A percentile compares a stretch with the other conserved stretches of the same genome.
Evolutionary conservation across 2,329 filamentous ascomycete genomes (phyloP).

Genomic region (Aspergillus sp.): DNA sequence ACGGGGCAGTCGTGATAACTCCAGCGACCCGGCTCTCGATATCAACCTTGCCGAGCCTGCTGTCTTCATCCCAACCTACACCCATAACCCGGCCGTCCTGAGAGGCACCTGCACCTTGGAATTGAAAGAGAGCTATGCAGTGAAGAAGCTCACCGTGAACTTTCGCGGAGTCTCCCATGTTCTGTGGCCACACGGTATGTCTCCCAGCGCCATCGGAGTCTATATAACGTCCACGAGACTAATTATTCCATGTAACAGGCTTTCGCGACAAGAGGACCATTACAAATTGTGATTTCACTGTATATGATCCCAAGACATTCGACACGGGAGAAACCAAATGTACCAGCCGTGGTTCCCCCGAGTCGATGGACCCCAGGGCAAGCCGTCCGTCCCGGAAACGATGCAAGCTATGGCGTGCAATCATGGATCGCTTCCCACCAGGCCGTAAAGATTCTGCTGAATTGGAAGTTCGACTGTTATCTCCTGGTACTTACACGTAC

Average conservation of each 20-base stretch:
- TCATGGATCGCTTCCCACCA: constrained; percentile 1
- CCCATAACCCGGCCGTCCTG: constrained; percentile 14
- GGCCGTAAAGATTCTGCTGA: background rate
- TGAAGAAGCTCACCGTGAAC: constrained; percentile 10
- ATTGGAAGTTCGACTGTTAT: background rate
- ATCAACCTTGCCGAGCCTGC: constrained; percentile 12
- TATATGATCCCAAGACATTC: constrained; percentile 4
- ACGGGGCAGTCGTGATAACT: constrained; percentile 1
- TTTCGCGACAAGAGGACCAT: constrained; percentile 7
- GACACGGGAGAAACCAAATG: background rate
- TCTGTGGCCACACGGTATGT: constrained; percentile 14
- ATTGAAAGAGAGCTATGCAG: constrained; percentile 5
- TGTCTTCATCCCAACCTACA: constrained; percentile 11
- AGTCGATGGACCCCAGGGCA: background rate
- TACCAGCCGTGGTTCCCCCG: background rate
- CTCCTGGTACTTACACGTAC: constrained; percentile 10
- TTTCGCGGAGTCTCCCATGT: constrained; percentile 11
- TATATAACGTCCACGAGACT: background rate
- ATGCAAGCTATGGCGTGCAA: constrained; percentile 4
- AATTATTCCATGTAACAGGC: constrained; percentile 2
- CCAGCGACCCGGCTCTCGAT: constrained; percentile 5
- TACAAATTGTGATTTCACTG: constrained; percentile 7
- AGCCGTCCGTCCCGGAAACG: constrained; percentile 1
- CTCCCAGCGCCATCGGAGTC: background rate
- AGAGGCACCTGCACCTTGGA: constrained; percentile 11